These are phyloP conservation scores for Penicillium parvum DNA, from an alignment of 495 filamentous ascomycete genomes.

Conservation along the genomic window DNA sequence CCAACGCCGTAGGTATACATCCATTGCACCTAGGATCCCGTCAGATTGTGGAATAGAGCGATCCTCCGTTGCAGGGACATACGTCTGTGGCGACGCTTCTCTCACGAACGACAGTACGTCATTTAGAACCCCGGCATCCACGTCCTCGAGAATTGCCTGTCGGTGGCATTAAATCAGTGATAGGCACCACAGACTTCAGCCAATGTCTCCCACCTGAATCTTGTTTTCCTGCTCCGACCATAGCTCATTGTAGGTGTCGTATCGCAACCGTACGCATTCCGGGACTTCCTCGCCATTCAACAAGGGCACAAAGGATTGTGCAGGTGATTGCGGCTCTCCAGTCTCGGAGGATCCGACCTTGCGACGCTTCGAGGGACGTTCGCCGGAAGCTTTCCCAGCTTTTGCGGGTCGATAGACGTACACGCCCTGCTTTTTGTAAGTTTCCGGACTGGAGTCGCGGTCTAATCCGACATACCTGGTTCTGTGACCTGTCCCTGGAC, in stretches of 20 bases:
- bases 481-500: constrained; percentile 37
- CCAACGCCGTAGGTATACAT: constrained; percentile 71
- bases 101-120: constrained; percentile 65
- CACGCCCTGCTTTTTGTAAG: constrained; percentile 48
- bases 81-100: constrained; percentile 44
- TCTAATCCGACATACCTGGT: constrained; percentile 40
- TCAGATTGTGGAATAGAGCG: not conserved
- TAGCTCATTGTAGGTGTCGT: constrained; percentile 56
- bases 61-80: constrained; percentile 9
- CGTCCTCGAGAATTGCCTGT: constrained; percentile 37
- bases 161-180: constrained; percentile 11
- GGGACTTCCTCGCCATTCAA: constrained; percentile 57
- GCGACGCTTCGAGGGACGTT: constrained; percentile 61
- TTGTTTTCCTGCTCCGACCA: constrained; percentile 66
- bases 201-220: constrained; percentile 54
- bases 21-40: constrained; percentile 33
- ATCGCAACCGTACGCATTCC: constrained; percentile 49
- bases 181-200: not conserved
- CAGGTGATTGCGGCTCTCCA: constrained; percentile 9
- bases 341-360: constrained; percentile 40
- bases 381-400: constrained; percentile 26
- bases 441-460: not conserved
- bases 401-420: constrained; percentile 63
- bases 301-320: constrained; percentile 53
- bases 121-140: constrained; percentile 54